phyloP scores from a whole-genome alignment of 2,329 filamentous ascomycete species.

The Dactylellina haptotyla region DNA sequence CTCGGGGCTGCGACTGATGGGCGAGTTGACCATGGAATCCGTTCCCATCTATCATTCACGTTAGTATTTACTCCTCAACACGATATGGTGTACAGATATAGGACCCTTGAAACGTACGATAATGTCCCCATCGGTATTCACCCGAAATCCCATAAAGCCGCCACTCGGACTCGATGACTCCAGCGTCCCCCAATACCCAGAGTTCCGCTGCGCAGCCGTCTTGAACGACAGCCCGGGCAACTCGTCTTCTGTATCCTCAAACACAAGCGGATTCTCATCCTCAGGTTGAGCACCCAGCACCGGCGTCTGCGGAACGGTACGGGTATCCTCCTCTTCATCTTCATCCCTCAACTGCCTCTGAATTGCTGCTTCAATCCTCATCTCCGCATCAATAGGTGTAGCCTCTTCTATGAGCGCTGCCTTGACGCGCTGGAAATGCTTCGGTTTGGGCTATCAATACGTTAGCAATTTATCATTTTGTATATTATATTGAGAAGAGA shows the following conservation, averaged over 20 bases:
- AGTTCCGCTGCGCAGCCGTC: slow-evolving; percentile 46
- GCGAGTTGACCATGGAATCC: slow-evolving; percentile 53
- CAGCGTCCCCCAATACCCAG: slow-evolving; percentile 50
- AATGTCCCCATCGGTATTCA: slow-evolving; percentile 52
- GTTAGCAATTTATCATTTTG: not conserved
- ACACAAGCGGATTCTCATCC: slow-evolving; percentile 49
- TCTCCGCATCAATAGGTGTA: slow-evolving; percentile 86
- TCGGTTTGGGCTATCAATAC: slow-evolving; percentile 81
- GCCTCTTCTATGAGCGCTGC: slow-evolving; percentile 89
- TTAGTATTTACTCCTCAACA: slow-evolving; percentile 17
- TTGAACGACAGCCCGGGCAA: slow-evolving; percentile 34
- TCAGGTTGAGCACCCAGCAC: slow-evolving; percentile 36
- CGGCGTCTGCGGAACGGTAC: slow-evolving; percentile 46
- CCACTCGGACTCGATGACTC: slow-evolving; percentile 50
- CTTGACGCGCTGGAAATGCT: slow-evolving; percentile 91
- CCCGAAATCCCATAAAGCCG: slow-evolving; percentile 46
- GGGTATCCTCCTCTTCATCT: slow-evolving; percentile 55
- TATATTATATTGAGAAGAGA: no score
- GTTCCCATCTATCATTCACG: slow-evolving; percentile 40
- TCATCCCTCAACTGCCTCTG: slow-evolving; percentile 89
- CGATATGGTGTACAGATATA: not conserved
- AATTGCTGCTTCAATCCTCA: slow-evolving; percentile 90
- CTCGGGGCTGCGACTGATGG: slow-evolving; percentile 45
- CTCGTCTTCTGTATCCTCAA: slow-evolving; percentile 49
- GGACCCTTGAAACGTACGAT: slow-evolving; percentile 14